Evolutionary conservation across 106 monocot species (phyloP).

Genomic region (Triglochin maritima): DNA sequence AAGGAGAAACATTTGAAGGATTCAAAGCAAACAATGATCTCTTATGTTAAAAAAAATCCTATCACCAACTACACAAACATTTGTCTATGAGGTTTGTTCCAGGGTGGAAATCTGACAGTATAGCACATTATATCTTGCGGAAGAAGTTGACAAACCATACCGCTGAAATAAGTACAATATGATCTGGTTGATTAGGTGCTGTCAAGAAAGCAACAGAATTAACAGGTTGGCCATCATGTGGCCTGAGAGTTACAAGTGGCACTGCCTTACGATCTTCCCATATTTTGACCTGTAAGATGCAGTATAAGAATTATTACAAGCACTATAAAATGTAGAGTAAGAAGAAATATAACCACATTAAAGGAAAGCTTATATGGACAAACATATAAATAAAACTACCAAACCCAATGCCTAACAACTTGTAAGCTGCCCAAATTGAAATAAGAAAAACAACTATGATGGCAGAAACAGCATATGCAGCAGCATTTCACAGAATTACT

Average conservation of each 20-base stretch:
- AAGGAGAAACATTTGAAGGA: background rate
- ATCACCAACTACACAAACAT: no score
- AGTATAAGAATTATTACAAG: background rate
- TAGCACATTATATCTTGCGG: background rate
- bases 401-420: no score
- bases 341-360: no score
- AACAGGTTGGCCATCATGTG: slow-evolving; percentile 90
- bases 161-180: slow-evolving; percentile 86
- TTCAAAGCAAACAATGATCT: background rate
- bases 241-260: slow-evolving; percentile 48
- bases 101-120: no score
- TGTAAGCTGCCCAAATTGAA: no score
- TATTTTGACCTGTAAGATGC: slow-evolving; percentile 66
- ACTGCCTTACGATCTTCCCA: slow-evolving; percentile 80
- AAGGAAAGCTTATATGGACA: no score
- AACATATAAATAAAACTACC: no score
- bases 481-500: no score
- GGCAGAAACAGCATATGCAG: no score
- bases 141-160: slow-evolving; percentile 31
- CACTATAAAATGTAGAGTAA: background rate
- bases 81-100: no score
- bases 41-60: no score
- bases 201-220: slow-evolving; percentile 81
- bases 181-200: slow-evolving; percentile 70
- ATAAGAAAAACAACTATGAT: no score